These are phyloP conservation scores for Penicillium psychrofluorescens DNA, from an alignment of 495 filamentous ascomycete species.

Conservation along the genomic window DNA sequence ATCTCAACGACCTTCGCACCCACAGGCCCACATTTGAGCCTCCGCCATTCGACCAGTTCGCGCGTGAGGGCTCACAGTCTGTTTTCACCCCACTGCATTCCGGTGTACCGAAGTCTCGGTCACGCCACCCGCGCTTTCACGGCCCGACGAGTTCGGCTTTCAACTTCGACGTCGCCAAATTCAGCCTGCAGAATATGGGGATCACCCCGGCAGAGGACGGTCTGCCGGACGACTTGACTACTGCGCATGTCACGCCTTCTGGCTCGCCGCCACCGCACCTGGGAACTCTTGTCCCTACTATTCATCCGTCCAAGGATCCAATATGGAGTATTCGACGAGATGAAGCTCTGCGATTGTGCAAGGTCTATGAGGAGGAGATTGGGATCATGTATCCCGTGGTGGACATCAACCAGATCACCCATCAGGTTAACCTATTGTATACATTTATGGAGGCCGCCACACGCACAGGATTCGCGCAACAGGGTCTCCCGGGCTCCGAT, in stretches of 20 bases:
- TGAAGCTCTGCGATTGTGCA: slow-evolving; percentile 63
- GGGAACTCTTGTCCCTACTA: slow-evolving; percentile 23
- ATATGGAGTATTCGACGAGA: slow-evolving; percentile 66
- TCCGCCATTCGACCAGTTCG: slow-evolving; percentile 28
- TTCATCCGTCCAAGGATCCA: slow-evolving; percentile 56
- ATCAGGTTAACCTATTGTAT: slow-evolving; percentile 58
- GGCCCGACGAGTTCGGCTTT: slow-evolving; percentile 83
- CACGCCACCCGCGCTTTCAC: slow-evolving; percentile 60
- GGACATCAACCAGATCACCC: slow-evolving; percentile 57
- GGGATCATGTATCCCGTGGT: slow-evolving; percentile 82
- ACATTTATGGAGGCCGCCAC: slow-evolving; percentile 63
- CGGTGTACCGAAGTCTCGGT: slow-evolving; percentile 26
- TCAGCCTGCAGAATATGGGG: slow-evolving; percentile 74
- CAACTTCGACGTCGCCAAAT: slow-evolving; percentile 80
- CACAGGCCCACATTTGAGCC: slow-evolving; percentile 30
- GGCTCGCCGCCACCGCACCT: slow-evolving; percentile 46
- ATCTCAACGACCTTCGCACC: slow-evolving; percentile 56
- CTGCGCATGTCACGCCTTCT: slow-evolving; percentile 43
- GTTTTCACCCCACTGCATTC: slow-evolving; percentile 27
- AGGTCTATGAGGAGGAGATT: slow-evolving; percentile 75
- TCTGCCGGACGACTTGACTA: slow-evolving; percentile 47
- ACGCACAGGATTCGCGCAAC: slow-evolving; percentile 49
- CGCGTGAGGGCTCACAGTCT: slow-evolving; percentile 31
- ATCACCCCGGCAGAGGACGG: background rate
- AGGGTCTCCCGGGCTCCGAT: slow-evolving; percentile 49